phyloP scores from a whole-genome alignment of 805 yeast genomes.

The Metahyphopichia silvanorum region DNA sequence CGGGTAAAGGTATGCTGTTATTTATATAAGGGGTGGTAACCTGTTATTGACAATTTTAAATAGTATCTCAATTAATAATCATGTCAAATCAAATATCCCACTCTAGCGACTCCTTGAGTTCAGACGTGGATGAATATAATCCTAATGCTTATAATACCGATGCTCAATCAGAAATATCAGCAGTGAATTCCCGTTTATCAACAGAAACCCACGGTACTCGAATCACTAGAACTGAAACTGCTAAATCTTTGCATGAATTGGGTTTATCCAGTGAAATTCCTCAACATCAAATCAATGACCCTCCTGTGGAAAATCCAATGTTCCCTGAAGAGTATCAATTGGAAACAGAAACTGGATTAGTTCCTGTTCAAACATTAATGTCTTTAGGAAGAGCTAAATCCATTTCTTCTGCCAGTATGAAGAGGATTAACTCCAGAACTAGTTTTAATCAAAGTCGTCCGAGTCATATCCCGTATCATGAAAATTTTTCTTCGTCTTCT shows the following conservation, averaged over 20 bases:
- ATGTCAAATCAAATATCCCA: too few relatives aligned
- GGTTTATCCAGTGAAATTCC: slow-evolving; percentile 60
- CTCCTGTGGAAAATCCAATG: slow-evolving; percentile 57
- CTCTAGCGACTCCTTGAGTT: too few relatives aligned
- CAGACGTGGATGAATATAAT: neutral
- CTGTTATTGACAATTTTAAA: too few relatives aligned
- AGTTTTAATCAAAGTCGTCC: slow-evolving; percentile 4
- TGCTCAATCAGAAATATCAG: slow-evolving; percentile 43
- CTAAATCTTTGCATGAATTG: slow-evolving; percentile 58
- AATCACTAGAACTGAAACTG: slow-evolving; percentile 66
- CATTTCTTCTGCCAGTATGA: slow-evolving; percentile 3
- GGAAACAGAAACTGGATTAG: slow-evolving; percentile 87
- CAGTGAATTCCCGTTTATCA: slow-evolving; percentile 7
- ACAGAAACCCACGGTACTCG: slow-evolving; percentile 8
- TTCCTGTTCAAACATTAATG: slow-evolving; percentile 71
- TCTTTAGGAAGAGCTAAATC: slow-evolving; percentile 54
- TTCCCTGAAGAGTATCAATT: slow-evolving; percentile 91
- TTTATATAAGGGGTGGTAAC: too few relatives aligned
- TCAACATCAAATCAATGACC: slow-evolving; percentile 45
- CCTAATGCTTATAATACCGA: slow-evolving; percentile 28
- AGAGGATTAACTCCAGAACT: neutral
- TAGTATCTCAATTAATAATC: too few relatives aligned
- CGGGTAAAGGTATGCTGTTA: too few relatives aligned
- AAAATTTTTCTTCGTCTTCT: neutral
- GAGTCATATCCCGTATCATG: slow-evolving; percentile 24